phyloP scores from a whole-genome alignment of 805 yeast species.

The Zygosaccharomyces siamensis region DNA sequence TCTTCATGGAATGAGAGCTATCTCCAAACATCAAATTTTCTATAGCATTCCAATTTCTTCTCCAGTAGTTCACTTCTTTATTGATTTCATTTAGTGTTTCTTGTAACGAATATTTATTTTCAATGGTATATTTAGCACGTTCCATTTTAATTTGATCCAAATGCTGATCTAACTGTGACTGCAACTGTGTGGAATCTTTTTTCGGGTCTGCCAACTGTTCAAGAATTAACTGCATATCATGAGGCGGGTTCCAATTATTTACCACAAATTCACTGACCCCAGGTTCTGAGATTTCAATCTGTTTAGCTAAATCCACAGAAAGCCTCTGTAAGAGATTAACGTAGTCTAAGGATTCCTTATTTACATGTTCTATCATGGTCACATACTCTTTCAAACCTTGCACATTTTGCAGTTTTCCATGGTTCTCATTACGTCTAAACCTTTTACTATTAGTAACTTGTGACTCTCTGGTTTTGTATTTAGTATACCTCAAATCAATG shows the following conservation, averaged over 20 bases:
- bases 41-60: constrained; percentile 28
- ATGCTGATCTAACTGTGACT: constrained; percentile 20
- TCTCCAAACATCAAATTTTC: constrained; percentile 33
- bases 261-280: constrained; percentile 18
- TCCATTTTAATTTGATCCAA: constrained; percentile 29
- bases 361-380: constrained; percentile 16
- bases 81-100: constrained; percentile 18
- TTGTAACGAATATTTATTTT: constrained; percentile 28
- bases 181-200: constrained; percentile 13
- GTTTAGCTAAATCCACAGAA: constrained; percentile 28
- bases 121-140: constrained; percentile 31
- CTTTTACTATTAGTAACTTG: constrained; percentile 11
- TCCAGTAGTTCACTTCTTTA: constrained; percentile 31
- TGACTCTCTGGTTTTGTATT: constrained; percentile 22
- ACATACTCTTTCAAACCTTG: constrained; percentile 18
- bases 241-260: constrained; percentile 25
- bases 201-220: constrained; percentile 17
- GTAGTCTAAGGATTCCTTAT: constrained; percentile 22
- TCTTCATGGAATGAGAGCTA: constrained; percentile 27
- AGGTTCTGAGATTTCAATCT: constrained; percentile 24
- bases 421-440: constrained; percentile 7
- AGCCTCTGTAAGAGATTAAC: constrained; percentile 25
- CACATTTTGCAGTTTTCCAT: constrained; percentile 6
- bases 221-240: constrained; percentile 18
- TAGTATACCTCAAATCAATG: constrained; percentile 20